Conservation (phyloP, 176 grass and related monocot species). For the Oryza nivara region DNA sequence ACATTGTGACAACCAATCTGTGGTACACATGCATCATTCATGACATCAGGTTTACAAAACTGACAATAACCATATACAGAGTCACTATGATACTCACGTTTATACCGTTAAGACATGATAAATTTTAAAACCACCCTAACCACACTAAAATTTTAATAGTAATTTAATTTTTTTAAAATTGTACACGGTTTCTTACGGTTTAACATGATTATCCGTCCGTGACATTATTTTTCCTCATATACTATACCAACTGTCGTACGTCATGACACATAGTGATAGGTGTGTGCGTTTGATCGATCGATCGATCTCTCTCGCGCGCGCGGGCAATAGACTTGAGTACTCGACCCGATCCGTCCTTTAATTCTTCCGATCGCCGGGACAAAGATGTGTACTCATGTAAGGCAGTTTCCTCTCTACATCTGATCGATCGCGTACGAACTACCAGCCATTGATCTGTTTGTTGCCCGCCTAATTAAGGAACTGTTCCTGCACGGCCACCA, state of each 20-base stretch:
- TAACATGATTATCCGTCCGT: too few species aligned
- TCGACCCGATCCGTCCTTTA: not conserved
- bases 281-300: too few species aligned
- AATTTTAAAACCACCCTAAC: too few species aligned
- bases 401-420: not conserved
- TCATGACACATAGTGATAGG: not conserved
- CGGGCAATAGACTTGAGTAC: not conserved
- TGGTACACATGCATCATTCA: not conserved
- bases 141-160: too few species aligned
- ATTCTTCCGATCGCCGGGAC: not conserved
- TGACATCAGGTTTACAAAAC: too few species aligned
- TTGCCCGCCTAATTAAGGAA: not conserved
- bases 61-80: too few species aligned
- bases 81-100: too few species aligned
- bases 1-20: not conserved
- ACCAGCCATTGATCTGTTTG: not conserved
- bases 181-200: too few species aligned
- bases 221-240: not conserved
- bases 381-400: not conserved
- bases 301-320: not conserved
- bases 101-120: too few species aligned
- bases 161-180: too few species aligned
- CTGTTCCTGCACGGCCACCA: not conserved
- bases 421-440: not conserved
- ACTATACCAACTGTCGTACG: not conserved